Percentiles rank a stretch among this genome's conserved stretches.
These are phyloP conservation scores for Neocucurbitaria cava DNA, from an alignment of 2,329 filamentous ascomycete genomes.

Conservation along the genomic window DNA sequence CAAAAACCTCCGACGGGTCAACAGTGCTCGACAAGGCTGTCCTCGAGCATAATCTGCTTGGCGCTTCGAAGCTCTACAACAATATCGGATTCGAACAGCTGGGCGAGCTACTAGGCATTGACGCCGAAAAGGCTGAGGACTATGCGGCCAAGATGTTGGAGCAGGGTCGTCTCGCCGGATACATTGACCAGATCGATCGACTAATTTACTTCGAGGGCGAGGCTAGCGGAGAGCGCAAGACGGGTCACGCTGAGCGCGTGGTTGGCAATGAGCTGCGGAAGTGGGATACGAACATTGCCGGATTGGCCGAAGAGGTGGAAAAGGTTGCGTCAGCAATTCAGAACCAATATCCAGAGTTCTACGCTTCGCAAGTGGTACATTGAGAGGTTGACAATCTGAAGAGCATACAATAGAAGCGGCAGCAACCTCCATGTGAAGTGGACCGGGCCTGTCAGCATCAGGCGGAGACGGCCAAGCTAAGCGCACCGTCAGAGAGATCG, in stretches of 20 bases:
- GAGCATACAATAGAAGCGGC: background rate
- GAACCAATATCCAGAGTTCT: constrained; percentile 73
- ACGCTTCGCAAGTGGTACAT: constrained; percentile 52
- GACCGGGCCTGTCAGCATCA: background rate
- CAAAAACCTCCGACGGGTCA: constrained; percentile 85
- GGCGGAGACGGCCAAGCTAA: background rate
- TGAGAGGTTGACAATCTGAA: constrained; percentile 11
- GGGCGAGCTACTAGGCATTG: constrained; percentile 77
- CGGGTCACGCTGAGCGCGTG: constrained; percentile 64
- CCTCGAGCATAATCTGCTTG: constrained; percentile 93
- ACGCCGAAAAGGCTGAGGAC: constrained; percentile 82
- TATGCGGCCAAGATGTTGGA: constrained; percentile 97
- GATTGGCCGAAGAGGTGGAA: constrained; percentile 87
- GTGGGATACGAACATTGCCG: constrained; percentile 90
- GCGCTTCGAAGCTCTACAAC: constrained; percentile 68
- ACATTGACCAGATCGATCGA: constrained; percentile 92
- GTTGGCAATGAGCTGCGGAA: constrained; percentile 76
- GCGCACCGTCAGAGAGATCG: background rate
- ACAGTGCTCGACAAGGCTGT: constrained; percentile 94
- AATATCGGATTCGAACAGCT: constrained; percentile 69
- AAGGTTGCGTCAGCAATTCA: constrained; percentile 82
- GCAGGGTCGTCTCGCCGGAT: constrained; percentile 83
- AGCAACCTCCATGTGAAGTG: background rate
- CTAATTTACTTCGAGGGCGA: constrained; percentile 88
- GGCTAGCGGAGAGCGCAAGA: constrained; percentile 72